These are phyloP conservation scores for Fomitopsis pulvina DNA, from an alignment of 768 basidiomycete species.

Conservation along the genomic window DNA sequence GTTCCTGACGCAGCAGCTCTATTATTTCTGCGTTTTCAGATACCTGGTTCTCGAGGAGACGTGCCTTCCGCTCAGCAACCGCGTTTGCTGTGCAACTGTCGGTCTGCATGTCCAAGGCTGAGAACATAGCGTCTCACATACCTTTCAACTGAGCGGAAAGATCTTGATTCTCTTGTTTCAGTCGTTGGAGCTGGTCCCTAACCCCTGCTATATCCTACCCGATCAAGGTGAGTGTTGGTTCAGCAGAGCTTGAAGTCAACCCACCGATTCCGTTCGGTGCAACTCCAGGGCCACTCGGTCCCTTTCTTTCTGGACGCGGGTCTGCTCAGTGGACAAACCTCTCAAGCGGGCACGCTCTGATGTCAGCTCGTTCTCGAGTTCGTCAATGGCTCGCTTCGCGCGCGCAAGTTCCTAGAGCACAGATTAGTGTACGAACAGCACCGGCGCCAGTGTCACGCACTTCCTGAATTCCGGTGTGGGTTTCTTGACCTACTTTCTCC, in stretches of 20 bases:
- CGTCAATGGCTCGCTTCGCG: slow-evolving; percentile 56
- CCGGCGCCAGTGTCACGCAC: slow-evolving; percentile 31
- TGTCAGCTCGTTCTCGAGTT: slow-evolving; percentile 67
- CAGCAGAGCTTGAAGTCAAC: slow-evolving; percentile 12
- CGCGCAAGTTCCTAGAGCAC: slow-evolving; percentile 74
- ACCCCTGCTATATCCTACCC: slow-evolving; percentile 75
- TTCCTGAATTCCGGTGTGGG: slow-evolving; percentile 45
- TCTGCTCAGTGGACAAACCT: slow-evolving; percentile 56
- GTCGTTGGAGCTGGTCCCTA: slow-evolving; percentile 54
- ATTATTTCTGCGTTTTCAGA: slow-evolving; percentile 65
- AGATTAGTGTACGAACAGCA: not conserved
- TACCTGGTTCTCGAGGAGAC: slow-evolving; percentile 59
- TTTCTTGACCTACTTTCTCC: slow-evolving; percentile 42
- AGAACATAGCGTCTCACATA: slow-evolving; percentile 33
- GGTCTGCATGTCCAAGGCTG: not conserved
- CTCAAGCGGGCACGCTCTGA: slow-evolving; percentile 63
- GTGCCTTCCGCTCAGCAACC: slow-evolving; percentile 68
- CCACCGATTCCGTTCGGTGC: slow-evolving; percentile 64
- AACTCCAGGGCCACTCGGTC: slow-evolving; percentile 56
- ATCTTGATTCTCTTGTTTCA: slow-evolving; percentile 68
- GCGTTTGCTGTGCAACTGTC: slow-evolving; percentile 40
- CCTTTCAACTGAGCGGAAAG: slow-evolving; percentile 72
- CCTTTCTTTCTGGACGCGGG: slow-evolving; percentile 56
- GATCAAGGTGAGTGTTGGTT: not conserved
- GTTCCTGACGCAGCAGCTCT: slow-evolving; percentile 72